phyloP scores from a whole-genome alignment of 106 monocot genomes.

The Vanilla planifolia region DNA sequence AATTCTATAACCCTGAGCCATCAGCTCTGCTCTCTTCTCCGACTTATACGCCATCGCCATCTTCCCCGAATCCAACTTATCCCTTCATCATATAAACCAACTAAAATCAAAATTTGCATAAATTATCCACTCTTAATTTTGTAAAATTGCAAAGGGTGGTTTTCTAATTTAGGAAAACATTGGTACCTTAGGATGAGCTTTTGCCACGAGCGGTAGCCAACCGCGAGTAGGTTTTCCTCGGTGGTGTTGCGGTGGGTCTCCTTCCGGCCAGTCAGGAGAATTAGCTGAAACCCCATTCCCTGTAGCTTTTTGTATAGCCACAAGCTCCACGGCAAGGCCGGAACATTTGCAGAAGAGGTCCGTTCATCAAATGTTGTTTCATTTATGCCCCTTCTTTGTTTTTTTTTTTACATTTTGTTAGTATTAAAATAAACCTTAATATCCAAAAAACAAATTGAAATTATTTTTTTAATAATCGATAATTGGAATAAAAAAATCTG shows the following conservation, averaged over 20 bases:
- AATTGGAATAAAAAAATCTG: too few relatives aligned
- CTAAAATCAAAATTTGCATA: too few relatives aligned
- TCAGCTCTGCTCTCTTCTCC: slow-evolving; percentile 12
- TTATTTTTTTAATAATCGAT: too few relatives aligned
- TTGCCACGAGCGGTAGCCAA: slow-evolving; percentile 15
- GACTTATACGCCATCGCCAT: slow-evolving; percentile 11
- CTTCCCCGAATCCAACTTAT: not conserved
- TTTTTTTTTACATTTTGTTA: too few relatives aligned
- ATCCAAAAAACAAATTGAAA: too few relatives aligned
- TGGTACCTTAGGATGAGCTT: slow-evolving; percentile 15
- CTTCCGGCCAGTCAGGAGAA: slow-evolving; percentile 21
- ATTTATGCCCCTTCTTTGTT: not conserved
- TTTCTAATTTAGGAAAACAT: not conserved
- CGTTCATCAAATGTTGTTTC: slow-evolving; percentile 4
- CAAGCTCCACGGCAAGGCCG: slow-evolving; percentile 23
- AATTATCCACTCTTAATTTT: too few relatives aligned
- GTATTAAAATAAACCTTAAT: too few relatives aligned
- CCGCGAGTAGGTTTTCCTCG: slow-evolving; percentile 14
- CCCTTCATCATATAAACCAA: slow-evolving; percentile 10
- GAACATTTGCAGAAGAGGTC: not conserved
- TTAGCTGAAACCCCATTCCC: slow-evolving; percentile 19
- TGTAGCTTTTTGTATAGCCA: slow-evolving; percentile 23
- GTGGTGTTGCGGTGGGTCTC: slow-evolving; percentile 22
- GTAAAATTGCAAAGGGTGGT: too few relatives aligned
- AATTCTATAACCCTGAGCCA: slow-evolving; percentile 16